A percentile compares a stretch with the other conserved stretches of the same genome.
These are phyloP conservation scores for Suillus alpinus DNA, from an alignment of 768 basidiomycete species.

Conservation along the genomic window DNA sequence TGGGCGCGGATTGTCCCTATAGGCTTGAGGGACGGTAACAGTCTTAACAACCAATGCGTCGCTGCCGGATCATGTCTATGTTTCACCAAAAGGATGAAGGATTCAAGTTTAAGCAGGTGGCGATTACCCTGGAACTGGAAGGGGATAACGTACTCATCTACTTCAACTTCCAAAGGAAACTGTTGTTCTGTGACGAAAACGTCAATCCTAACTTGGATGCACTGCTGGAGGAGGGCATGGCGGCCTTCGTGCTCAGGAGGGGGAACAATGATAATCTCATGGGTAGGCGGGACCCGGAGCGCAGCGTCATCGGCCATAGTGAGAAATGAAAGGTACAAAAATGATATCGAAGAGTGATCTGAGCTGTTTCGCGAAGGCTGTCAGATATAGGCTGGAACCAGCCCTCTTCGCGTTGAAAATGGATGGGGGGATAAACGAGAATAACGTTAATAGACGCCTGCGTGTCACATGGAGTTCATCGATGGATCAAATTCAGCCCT, in stretches of 20 bases:
- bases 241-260: conserved; percentile 34
- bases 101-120: not conserved
- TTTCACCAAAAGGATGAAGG: not conserved
- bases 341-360: conserved; percentile 1
- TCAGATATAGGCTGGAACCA: conserved; percentile 13
- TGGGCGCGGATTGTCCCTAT: conserved; percentile 68
- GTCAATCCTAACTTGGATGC: conserved; percentile 53
- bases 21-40: conserved; percentile 56
- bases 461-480: conserved; percentile 15
- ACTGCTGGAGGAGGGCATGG: conserved; percentile 57
- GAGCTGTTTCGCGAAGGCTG: conserved; percentile 14
- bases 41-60: conserved; percentile 70
- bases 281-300: conserved; percentile 31
- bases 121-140: not conserved
- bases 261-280: conserved; percentile 57
- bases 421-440: not conserved
- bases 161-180: conserved; percentile 72
- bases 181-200: conserved; percentile 53
- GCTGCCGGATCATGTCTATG: conserved; percentile 59
- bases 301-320: conserved; percentile 15
- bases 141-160: conserved; percentile 58
- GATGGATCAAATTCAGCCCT: conserved; percentile 9
- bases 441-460: not conserved
- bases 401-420: conserved; percentile 2
- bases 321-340: conserved; percentile 2